A percentile compares a stretch with the other conserved stretches of the same genome.
phyloP scores from a whole-genome alignment of 805 yeast genomes.

The Cyberlindnera sargentensis region DNA sequence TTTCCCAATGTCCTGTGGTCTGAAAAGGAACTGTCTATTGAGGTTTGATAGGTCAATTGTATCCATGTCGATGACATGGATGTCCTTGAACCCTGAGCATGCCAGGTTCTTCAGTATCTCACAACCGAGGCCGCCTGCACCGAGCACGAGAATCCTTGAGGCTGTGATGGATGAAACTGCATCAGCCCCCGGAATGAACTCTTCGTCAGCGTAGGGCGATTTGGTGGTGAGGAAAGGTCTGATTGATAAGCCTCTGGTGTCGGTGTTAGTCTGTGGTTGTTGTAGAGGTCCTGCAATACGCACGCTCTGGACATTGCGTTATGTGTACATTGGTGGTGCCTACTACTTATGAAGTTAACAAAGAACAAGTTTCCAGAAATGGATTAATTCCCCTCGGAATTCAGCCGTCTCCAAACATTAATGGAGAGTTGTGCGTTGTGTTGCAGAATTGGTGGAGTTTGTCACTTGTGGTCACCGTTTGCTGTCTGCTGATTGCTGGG shows the following conservation, averaged over 20 bases:
- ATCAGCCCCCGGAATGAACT: conserved; percentile 26
- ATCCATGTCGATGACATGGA: conserved; percentile 85
- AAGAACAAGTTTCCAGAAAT: no score
- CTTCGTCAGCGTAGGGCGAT: conserved; percentile 32
- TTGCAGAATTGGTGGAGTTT: no score
- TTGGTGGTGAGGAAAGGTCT: conserved; percentile 18
- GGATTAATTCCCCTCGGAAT: no score
- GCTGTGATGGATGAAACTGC: conserved; percentile 17
- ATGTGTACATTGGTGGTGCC: no score
- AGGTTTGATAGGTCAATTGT: conserved; percentile 87
- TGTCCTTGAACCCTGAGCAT: conserved; percentile 65
- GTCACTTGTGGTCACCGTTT: no score
- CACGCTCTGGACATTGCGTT: neutral
- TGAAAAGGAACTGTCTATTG: conserved; percentile 84
- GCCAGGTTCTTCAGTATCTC: conserved; percentile 77
- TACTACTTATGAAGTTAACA: no score
- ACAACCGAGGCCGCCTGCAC: conserved; percentile 96
- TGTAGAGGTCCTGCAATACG: neutral
- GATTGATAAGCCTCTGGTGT: conserved; percentile 8
- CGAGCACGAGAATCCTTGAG: conserved; percentile 47
- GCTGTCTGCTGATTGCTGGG: no score
- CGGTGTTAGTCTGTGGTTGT: neutral
- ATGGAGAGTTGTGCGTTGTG: no score
- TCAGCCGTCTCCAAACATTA: no score
- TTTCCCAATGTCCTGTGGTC: conserved; percentile 74